A percentile compares a stretch with the other conserved stretches of the same genome.
phyloP scores from a whole-genome alignment of 139 green algal genomes.

The Closterium sp. region DNA sequence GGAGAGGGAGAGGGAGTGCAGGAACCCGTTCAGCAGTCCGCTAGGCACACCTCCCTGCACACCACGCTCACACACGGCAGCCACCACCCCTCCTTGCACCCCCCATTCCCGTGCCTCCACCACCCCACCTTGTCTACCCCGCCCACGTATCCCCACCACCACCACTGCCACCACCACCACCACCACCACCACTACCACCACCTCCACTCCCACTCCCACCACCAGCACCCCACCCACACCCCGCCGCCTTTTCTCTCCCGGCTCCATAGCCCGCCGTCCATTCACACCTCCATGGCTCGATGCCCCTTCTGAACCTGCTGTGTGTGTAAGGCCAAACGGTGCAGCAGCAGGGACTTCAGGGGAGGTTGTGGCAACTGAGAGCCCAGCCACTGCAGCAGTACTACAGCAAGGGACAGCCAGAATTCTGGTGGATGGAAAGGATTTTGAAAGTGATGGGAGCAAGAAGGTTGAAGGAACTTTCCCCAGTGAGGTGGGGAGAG shows the following conservation, averaged over 20 bases:
- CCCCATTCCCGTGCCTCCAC: background rate
- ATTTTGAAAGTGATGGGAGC: background rate
- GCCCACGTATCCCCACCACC: background rate
- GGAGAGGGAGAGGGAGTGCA: background rate
- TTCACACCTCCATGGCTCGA: no score
- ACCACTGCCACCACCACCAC: no score
- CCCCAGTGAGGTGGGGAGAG: background rate
- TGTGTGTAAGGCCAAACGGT: no score
- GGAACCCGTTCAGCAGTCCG: background rate
- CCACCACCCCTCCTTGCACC: background rate
- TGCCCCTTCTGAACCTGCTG: no score
- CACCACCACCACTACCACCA: no score
- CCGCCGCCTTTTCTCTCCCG: no score
- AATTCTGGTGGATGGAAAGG: background rate
- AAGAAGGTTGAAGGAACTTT: background rate
- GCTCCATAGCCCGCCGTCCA: no score
- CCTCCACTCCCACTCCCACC: slow-evolving; percentile 12
- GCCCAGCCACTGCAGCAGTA: background rate
- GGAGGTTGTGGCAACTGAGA: no score
- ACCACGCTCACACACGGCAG: background rate
- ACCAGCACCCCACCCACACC: no score
- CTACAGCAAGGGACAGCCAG: background rate
- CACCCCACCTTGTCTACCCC: background rate
- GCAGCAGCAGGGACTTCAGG: no score
- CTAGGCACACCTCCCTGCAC: background rate